Evolutionary conservation across 106 monocot genomes (phyloP), one percentile per base, ranked within the genome.

Genomic region (Vanilla planifolia): DNA sequence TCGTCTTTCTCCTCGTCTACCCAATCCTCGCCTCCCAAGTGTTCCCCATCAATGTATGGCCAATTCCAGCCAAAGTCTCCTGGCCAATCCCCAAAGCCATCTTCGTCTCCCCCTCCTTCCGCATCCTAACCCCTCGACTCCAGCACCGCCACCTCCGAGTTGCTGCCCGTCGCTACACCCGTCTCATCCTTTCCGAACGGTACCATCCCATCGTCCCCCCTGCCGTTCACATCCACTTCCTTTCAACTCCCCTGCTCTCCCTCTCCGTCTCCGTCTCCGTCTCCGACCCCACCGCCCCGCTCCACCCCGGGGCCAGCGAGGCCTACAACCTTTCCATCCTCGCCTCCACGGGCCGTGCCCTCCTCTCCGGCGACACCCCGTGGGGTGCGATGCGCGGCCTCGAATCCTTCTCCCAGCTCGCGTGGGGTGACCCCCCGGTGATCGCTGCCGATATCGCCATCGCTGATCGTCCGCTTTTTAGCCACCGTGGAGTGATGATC

Each of bases 321-420:
- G 85, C 94, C n/a, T 89, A 94, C 67, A 26, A 59, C 41, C 80
- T 94, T 60, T 45, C 29, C 26, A 48, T 90, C 60, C 13, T 57
- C 56, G 6, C 64, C 36, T 1, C 51, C 59, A 11, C 59, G 20
- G 33, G 43, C 28, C 28, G 8, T 51, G 89, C 86, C 36, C 46
- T 36, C 3, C 59, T 95, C 37, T 42, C 75, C 16, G 77, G 89
- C 43, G 25, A 30, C 20, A 83, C 94, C 26, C 43, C 70, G 13
- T 90, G 89, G 89, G 94, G 94, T 48, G 89, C 83, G 51, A 83
- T 95, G 43, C 79, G 76, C 22, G 94, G 86, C 29, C 89, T 95
- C 40, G 89, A 89, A 60, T 83, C 89, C 29, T 68, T 95, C 73
- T 83, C 86, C 30, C 94, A 95, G 86, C 77, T 90, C 43, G 68